These are phyloP conservation scores for Epichloe elymi DNA, from an alignment of 2,329 filamentous ascomycete species.

Conservation along the genomic window DNA sequence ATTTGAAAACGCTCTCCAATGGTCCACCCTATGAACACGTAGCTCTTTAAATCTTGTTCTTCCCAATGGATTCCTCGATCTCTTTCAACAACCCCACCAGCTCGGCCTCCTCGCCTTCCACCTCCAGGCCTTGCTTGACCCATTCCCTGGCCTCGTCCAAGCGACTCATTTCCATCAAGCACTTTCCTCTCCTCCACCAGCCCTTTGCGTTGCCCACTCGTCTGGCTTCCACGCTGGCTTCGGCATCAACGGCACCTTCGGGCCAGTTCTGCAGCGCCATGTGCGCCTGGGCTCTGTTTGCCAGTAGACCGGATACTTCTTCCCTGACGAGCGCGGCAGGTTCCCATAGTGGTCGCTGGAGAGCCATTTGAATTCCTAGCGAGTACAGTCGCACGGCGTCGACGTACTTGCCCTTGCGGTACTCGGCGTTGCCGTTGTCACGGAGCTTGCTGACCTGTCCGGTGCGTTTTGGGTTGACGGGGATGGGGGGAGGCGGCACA, in stretches of 20 bases:
- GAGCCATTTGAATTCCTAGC: conserved; percentile 82
- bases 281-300: conserved; percentile 81
- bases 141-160: conserved; percentile 71
- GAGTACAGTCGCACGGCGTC: conserved; percentile 74
- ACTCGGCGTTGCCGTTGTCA: conserved; percentile 71
- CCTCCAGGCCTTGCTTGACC: conserved; percentile 65
- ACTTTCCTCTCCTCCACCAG: conserved; percentile 82
- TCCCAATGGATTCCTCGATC: conserved; percentile 35
- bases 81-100: conserved; percentile 51
- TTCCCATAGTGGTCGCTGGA: conserved; percentile 75
- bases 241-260: conserved; percentile 76
- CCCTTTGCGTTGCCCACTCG: conserved; percentile 80
- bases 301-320: conserved; percentile 66
- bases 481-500: conserved; percentile 69
- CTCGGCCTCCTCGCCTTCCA: conserved; percentile 60
- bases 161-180: conserved; percentile 80
- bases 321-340: conserved; percentile 71
- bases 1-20: too few species aligned
- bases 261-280: conserved; percentile 75
- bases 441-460: conserved; percentile 83
- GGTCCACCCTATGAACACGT: neutral
- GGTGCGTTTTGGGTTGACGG: conserved; percentile 83
- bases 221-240: conserved; percentile 79
- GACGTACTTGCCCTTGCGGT: conserved; percentile 60
- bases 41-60: conserved; percentile 18